Percentiles rank a stretch among this genome's conserved stretches.
phyloP scores from a whole-genome alignment of 2,329 filamentous ascomycete species.

The Sclerotiophoma versabilis region DNA sequence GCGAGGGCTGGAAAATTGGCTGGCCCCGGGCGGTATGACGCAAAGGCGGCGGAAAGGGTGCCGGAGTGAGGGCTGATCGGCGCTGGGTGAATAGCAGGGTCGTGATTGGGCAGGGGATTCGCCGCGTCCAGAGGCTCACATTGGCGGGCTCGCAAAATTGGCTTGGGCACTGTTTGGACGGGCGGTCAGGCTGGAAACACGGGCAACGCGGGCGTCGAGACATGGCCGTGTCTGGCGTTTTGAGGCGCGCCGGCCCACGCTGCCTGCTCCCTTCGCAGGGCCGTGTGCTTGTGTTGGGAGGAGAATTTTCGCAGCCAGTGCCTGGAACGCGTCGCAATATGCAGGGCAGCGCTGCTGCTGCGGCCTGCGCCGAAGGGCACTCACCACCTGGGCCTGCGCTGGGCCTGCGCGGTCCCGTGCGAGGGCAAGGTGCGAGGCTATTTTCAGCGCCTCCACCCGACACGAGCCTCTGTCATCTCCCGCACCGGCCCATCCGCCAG shows the following conservation, averaged over 20 bases:
- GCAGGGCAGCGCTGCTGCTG: neutral
- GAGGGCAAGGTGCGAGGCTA: neutral
- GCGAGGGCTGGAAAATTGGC: conserved; percentile 24
- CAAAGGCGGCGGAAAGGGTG: conserved; percentile 25
- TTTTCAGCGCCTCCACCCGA: conserved; percentile 8
- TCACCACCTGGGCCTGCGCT: neutral
- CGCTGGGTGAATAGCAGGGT: conserved; percentile 2
- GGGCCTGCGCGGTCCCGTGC: conserved; percentile 3
- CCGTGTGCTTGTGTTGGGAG: neutral
- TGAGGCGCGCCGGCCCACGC: neutral
- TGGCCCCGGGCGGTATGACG: conserved; percentile 30
- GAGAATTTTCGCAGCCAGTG: conserved; percentile 3
- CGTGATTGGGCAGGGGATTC: conserved; percentile 7
- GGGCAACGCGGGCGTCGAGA: neutral
- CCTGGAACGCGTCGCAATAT: neutral
- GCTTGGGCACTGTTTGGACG: neutral
- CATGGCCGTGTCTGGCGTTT: conserved; percentile 8
- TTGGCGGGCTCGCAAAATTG: conserved; percentile 7
- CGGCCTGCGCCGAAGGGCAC: neutral
- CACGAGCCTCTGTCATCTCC: conserved; percentile 15
- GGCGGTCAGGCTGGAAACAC: neutral
- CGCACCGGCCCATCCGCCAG: conserved; percentile 17
- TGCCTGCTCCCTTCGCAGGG: neutral
- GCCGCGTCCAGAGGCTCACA: neutral
- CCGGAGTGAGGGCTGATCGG: conserved; percentile 18